phyloP scores from a whole-genome alignment of 2,329 filamentous ascomycete species.

The Xylariaceae sp. region DNA sequence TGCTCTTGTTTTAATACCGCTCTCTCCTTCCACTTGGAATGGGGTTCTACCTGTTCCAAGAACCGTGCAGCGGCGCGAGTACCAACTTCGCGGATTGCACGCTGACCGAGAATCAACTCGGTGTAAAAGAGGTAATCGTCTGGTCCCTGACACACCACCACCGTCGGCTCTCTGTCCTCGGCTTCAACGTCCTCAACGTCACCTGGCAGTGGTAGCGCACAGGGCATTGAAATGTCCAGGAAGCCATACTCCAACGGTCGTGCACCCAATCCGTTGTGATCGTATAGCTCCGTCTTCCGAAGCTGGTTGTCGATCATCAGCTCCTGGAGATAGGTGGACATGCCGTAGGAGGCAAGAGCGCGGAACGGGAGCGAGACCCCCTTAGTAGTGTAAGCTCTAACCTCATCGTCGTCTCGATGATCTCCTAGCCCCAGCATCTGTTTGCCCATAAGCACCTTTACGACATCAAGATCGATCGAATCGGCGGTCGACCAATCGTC shows the following conservation, averaged over 20 bases:
- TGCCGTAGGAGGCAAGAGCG: constrained; percentile 40
- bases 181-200: constrained; percentile 21
- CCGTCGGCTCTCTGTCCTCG: not conserved
- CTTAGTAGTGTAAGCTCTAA: constrained; percentile 2
- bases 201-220: constrained; percentile 29
- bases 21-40: constrained; percentile 21
- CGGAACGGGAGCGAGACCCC: constrained; percentile 31
- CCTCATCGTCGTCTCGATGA: constrained; percentile 5
- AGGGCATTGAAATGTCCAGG: constrained; percentile 40
- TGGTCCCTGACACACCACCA: constrained; percentile 38
- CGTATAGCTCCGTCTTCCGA: constrained; percentile 37
- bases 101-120: constrained; percentile 40
- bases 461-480: constrained; percentile 19
- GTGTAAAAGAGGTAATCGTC: constrained; percentile 49
- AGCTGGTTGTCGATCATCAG: constrained; percentile 46
- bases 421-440: constrained; percentile 1
- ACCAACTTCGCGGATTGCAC: constrained; percentile 34
- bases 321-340: constrained; percentile 38
- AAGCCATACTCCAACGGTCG: constrained; percentile 35
- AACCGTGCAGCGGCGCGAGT: constrained; percentile 25
- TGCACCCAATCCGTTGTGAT: constrained; percentile 41
- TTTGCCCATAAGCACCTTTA: constrained; percentile 19
- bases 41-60: constrained; percentile 18
- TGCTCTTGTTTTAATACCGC: not conserved
- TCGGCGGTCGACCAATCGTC: constrained; percentile 16